Base-by-base conservation (phyloP, 257 asterid species). In the Petrea volubilis region DNA sequence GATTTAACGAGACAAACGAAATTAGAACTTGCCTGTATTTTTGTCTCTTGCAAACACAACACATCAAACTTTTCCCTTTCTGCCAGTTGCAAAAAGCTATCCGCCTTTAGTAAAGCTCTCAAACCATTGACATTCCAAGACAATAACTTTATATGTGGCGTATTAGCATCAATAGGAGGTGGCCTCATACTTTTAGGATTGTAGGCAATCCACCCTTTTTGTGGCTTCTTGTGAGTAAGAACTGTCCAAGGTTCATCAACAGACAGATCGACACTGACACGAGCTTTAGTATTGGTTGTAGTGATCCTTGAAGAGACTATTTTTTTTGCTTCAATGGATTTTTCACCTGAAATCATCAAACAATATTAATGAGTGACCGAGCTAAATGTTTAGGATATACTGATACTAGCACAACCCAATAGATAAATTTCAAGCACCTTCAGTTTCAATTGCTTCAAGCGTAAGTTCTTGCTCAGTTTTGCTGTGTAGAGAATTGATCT, bases 101-200 rank as follows among this genome's bases (percentile, higher is more conserved):
- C 85, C 75, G 75, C 72, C 83, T 91, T 95, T 77, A 95, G 71
- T 56, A 92, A 79, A 60, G 98, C 97, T 79, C 99, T 88, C 74
- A 95, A 77, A 17, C 99, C 99, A 73, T 95, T 95, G 67, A 92
- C 99, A 72, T 95, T 95, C 99, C 99, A 95, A 41, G 99, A 91
- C 83, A 95, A 76, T 69, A 95, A 52, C 84, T 95, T 95, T 43
- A 90, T 60, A 77, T 84, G 85, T 14, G 88, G 76, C n/a, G 79
- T 59, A 73, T 83, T 84, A 51, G 76, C 80, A 41, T 69, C 67
- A 70, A 85, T 83, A 41, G 94, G 87, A 67, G 92, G 84, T 23
- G 90, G 93, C 86, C 98, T 92, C 99, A 95, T 88, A 56, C 83
- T 86, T 85, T 83, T 84, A 15, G 99, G 98, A 82, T 85, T 85